phyloP scores from a whole-genome alignment of 208 protist genomes.

The Acanthamoeba polyphaga region DNA sequence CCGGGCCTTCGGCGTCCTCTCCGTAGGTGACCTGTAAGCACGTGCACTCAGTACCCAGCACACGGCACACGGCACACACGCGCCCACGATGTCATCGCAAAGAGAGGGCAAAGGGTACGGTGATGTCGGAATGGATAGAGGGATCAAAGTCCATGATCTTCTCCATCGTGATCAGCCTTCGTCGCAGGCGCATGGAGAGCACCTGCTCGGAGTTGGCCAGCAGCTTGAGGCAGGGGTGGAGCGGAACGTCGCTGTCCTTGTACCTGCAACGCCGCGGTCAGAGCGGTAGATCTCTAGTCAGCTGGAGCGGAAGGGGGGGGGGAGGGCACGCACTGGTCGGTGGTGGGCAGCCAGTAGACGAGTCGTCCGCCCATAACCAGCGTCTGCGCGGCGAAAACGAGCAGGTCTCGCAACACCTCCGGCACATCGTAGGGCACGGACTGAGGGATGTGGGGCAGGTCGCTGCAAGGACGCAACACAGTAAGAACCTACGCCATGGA shows the following conservation, averaged over 20 bases:
- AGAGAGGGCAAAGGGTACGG: background rate
- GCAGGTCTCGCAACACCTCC: constrained; percentile 93
- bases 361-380: constrained; percentile 93
- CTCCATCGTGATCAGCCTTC: constrained; percentile 89
- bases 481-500: background rate
- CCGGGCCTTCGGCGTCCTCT: constrained; percentile 1
- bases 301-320: background rate
- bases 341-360: constrained; percentile 96
- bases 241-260: constrained; percentile 93
- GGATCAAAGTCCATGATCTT: constrained; percentile 82
- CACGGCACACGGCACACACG: background rate
- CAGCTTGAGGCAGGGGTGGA: constrained; percentile 93
- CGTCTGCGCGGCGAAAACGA: constrained; percentile 94
- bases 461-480: background rate
- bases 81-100: too few relatives aligned
- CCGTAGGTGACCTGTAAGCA: constrained; percentile 37
- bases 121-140: constrained; percentile 63
- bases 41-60: background rate
- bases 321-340: constrained; percentile 82
- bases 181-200: constrained; percentile 86
- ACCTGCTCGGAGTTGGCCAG: constrained; percentile 91
- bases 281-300: background rate
- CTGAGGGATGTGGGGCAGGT: constrained; percentile 76
- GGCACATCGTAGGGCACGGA: constrained; percentile 81
- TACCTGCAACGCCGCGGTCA: constrained; percentile 82